Percentiles rank a stretch among this genome's conserved stretches.
These are phyloP conservation scores for Knoxia roxburghii DNA, from an alignment of 257 asterid genomes.

Conservation along the genomic window DNA sequence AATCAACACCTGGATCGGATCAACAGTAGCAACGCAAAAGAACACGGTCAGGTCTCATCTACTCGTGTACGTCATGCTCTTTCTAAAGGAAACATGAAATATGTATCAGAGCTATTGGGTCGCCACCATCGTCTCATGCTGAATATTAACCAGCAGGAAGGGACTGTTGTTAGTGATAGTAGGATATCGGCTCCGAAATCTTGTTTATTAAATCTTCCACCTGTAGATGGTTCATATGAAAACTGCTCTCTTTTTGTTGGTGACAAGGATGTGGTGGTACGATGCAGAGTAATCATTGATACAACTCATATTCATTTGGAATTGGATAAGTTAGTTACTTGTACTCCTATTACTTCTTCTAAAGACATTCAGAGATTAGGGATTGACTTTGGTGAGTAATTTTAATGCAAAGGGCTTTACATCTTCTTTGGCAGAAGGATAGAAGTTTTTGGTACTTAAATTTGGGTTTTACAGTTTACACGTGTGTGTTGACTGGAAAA, in stretches of 20 bases:
- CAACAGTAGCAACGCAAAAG: constrained; percentile 38
- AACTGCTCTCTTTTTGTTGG: constrained; percentile 55
- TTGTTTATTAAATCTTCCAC: constrained; percentile 84
- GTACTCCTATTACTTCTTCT: constrained; percentile 25
- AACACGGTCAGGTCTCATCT: constrained; percentile 90
- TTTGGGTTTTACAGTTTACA: too few relatives aligned
- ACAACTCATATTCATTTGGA: constrained; percentile 58
- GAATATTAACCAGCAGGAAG: constrained; percentile 28
- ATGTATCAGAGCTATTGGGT: constrained; percentile 79
- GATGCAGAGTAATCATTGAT: constrained; percentile 64
- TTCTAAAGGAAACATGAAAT: constrained; percentile 69
- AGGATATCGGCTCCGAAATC: constrained; percentile 56
- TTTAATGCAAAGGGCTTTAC: neutral
- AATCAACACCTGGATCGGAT: constrained; percentile 32
- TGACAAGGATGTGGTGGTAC: constrained; percentile 35
- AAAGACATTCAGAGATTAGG: constrained; percentile 41
- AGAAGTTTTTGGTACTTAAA: neutral
- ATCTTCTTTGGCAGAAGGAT: neutral
- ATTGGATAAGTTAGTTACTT: constrained; percentile 39
- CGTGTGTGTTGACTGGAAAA: too few relatives aligned
- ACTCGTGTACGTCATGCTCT: constrained; percentile 90
- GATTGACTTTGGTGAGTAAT: constrained; percentile 55
- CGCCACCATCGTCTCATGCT: constrained; percentile 74
- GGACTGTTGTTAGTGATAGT: constrained; percentile 25
- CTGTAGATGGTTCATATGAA: constrained; percentile 64